Evolutionary conservation across 345 rosid species (phyloP), one percentile per base, ranked within the genome.

Genomic region (Abelmoschus esculentus): DNA sequence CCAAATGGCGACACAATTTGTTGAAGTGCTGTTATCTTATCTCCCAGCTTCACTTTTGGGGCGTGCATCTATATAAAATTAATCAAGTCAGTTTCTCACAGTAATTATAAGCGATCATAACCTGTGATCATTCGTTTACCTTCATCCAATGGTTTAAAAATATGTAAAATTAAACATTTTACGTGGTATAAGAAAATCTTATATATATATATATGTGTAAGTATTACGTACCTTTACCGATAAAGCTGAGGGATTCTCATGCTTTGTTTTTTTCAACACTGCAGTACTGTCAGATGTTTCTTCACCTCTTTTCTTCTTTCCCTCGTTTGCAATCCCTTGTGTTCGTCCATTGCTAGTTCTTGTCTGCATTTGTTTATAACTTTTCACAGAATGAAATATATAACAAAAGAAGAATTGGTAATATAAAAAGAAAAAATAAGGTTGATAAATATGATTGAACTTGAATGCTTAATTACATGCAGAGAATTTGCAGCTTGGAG

Each of bases 1-100:
- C 98, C 98, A 74, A 87, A 92, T n/a, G 98, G 98, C 64, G 98
- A 88, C 79, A 92, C 98, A 74, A 92, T 92, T 81, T 92, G 98
- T 75, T 92, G 98, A 73, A 92, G 91, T 80, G 90, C 85, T 7
- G 95, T 88, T 83, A 92, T 86, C 81, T 79, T 90, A 73, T 92
- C 96, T 38, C 86, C 88, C 57, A 90, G 82, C 83, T 92, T 92
- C 65, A 85, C 89, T 90, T 90, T 92, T 61, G 98, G 89, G 79
- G 78, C 82, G 72, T 87, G 92, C 82, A 82, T 69, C 83, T 75
- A 34, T 63, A 70, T 67, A 44, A 42, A 42, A 64, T 12, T 46
- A 58, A 6, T 55, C 13, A 6, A 17, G 32, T 7, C 61, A 57
- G 1, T 61, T 64, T 52, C 63, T 59, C 0, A 38, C 7, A 49